Evolutionary conservation across 441 rosid genomes (phyloP), one percentile per base, ranked within the genome.

Genomic region (Pelargonium cotyledonis): DNA sequence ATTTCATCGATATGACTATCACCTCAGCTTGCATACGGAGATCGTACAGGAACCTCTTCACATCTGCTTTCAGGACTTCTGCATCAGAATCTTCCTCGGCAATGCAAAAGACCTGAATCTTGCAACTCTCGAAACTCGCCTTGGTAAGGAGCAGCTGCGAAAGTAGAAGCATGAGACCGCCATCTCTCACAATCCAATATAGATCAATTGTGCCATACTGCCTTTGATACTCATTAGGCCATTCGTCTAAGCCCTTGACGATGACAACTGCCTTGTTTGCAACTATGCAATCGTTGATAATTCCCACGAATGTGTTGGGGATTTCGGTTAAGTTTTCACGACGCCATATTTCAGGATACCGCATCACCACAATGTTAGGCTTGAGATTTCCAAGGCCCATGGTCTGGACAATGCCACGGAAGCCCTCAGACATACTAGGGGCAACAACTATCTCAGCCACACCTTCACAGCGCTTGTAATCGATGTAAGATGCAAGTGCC

Each of bases 11-110:
- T 64, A 92, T 78, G 9, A 95, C 97, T 18, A 95, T 92, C 29
- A 95, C 99, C 83, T 92, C 99, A 1, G 99, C 98, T 11, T 92
- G 98, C 99, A 95, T 95, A 65, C 99, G 89, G 15, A 95, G 99
- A 81, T 95, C 99, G 47, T 95, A 95, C 15, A 95, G 84, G 63
- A 95, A 95, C 80, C 90, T 92, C 84, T 90, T 92, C 64, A 95
- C 99, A 26, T 95, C 99, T 1, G 97, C 89, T 77, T 92, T 92
- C 58, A 95, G 92, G 9, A 71, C 92, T 78, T 88, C 99, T 1
- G 99, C 99, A 71, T 92, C 97, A 6, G 98, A 83, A 80, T 92
- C 99, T 76, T 92, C 97, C 77, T 95, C 99, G 0, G 99, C 98
- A 46, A 92, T 95, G 82, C 99, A 95, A 63, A 95, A 95, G 61